A percentile compares a stretch with the other conserved stretches of the same genome.
phyloP scores from a whole-genome alignment of 768 basidiomycete genomes.

The Amanita rubescens region DNA sequence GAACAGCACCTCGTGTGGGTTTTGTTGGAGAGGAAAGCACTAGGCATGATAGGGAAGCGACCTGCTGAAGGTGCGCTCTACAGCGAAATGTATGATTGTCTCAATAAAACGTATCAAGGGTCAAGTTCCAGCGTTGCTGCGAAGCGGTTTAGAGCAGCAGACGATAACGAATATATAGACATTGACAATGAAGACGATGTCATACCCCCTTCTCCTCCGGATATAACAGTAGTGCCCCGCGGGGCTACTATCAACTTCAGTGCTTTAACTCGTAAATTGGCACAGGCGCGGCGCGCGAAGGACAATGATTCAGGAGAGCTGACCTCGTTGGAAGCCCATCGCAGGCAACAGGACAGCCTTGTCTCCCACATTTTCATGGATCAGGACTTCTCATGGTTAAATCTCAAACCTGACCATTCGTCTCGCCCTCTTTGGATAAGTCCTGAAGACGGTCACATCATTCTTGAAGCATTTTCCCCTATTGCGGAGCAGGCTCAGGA shows the following conservation, averaged over 20 bases:
- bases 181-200: slow-evolving; percentile 53
- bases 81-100: not conserved
- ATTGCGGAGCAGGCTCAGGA: slow-evolving; percentile 98
- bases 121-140: slow-evolving; percentile 2
- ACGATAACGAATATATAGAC: slow-evolving; percentile 52
- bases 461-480: slow-evolving; percentile 95
- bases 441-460: slow-evolving; percentile 87
- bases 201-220: slow-evolving; percentile 47
- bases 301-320: slow-evolving; percentile 37
- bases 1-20: not conserved
- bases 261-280: slow-evolving; percentile 73
- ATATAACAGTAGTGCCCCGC: slow-evolving; percentile 51
- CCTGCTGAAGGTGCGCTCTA: slow-evolving; percentile 28
- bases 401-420: slow-evolving; percentile 85
- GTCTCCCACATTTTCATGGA: slow-evolving; percentile 80
- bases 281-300: slow-evolving; percentile 47
- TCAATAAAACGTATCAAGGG: not conserved
- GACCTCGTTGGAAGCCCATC: slow-evolving; percentile 54
- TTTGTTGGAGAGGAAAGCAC: not conserved
- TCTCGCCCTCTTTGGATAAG: slow-evolving; percentile 96
- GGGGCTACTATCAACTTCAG: slow-evolving; percentile 83
- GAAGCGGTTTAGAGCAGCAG: slow-evolving; percentile 39
- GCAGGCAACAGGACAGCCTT: slow-evolving; percentile 65
- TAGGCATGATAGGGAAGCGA: slow-evolving; percentile 31
- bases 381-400: slow-evolving; percentile 81